These are phyloP conservation scores for Grigorovia yakushimaensis DNA, from an alignment of 805 yeast genomes.

Conservation along the genomic window DNA sequence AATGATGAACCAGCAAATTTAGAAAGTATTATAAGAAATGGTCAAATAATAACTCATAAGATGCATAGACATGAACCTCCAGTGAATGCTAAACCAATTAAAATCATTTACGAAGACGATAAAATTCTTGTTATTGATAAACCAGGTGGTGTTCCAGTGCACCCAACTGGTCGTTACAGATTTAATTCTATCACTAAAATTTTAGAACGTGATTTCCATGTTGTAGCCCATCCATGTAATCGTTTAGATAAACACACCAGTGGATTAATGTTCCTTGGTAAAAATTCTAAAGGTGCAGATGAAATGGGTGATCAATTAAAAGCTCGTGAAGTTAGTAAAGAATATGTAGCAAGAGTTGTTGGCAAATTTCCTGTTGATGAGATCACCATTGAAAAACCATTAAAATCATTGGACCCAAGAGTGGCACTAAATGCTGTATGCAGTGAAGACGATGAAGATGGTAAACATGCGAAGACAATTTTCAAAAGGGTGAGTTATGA, in stretches of 20 bases:
- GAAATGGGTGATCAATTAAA: constrained; percentile 59
- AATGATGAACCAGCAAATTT: constrained; percentile 54
- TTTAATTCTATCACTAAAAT: constrained; percentile 67
- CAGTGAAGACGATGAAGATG: constrained; percentile 23
- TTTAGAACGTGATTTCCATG: constrained; percentile 58
- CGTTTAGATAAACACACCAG: constrained; percentile 83
- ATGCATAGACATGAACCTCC: constrained; percentile 88
- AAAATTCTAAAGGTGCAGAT: constrained; percentile 69
- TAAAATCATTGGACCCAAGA: constrained; percentile 63
- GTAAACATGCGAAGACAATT: constrained; percentile 63
- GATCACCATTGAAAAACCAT: constrained; percentile 53
- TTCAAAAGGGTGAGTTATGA: constrained; percentile 62
- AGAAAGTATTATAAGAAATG: constrained; percentile 62
- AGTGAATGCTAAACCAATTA: constrained; percentile 47
- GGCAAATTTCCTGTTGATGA: constrained; percentile 69
- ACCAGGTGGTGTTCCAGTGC: constrained; percentile 91
- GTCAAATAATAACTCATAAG: constrained; percentile 70
- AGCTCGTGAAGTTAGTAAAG: constrained; percentile 68
- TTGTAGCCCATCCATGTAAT: constrained; percentile 73
- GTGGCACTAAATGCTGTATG: constrained; percentile 51
- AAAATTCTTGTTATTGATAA: constrained; percentile 76
- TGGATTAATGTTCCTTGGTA: constrained; percentile 86
- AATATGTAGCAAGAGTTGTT: constrained; percentile 75
- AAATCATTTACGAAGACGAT: constrained; percentile 62
- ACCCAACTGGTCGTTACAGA: constrained; percentile 83